Evolutionary conservation across 2,329 filamentous ascomycete species (phyloP).

Genomic region (Aspergillus sp.): DNA sequence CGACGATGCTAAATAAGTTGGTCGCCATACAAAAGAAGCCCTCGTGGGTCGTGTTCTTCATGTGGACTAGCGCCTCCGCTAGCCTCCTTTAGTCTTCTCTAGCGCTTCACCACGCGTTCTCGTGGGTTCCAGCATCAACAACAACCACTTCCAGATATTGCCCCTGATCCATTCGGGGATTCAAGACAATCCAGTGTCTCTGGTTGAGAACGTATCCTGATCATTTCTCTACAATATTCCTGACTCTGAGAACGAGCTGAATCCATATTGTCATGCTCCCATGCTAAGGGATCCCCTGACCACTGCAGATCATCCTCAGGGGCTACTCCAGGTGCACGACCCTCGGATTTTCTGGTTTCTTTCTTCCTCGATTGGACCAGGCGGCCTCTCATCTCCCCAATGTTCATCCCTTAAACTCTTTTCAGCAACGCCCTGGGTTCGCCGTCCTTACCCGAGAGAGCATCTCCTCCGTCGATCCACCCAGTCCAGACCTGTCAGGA

Average conservation of each 20-base stretch:
- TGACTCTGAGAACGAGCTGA: too few relatives aligned
- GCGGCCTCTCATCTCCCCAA: neutral
- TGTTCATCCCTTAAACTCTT: neutral
- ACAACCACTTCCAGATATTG: too few relatives aligned
- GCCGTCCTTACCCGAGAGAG: neutral
- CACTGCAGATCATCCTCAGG: conserved; percentile 4
- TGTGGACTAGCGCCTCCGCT: neutral
- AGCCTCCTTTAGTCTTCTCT: neutral
- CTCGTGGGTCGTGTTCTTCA: neutral
- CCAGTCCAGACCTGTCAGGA: neutral
- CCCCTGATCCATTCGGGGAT: too few relatives aligned
- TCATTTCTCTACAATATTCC: too few relatives aligned
- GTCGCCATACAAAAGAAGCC: neutral
- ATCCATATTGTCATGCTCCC: neutral
- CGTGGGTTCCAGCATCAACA: neutral
- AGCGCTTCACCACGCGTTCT: neutral
- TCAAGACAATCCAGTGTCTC: too few relatives aligned
- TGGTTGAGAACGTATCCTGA: too few relatives aligned
- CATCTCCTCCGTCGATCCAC: neutral
- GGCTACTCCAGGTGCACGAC: conserved; percentile 1
- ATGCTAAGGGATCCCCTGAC: too few relatives aligned
- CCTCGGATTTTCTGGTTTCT: neutral
- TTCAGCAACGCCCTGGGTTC: neutral
- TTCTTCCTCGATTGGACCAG: neutral
- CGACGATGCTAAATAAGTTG: neutral